Evolutionary conservation across 257 asterid genomes (phyloP).

Genomic region (Nicotiana paniculata): DNA sequence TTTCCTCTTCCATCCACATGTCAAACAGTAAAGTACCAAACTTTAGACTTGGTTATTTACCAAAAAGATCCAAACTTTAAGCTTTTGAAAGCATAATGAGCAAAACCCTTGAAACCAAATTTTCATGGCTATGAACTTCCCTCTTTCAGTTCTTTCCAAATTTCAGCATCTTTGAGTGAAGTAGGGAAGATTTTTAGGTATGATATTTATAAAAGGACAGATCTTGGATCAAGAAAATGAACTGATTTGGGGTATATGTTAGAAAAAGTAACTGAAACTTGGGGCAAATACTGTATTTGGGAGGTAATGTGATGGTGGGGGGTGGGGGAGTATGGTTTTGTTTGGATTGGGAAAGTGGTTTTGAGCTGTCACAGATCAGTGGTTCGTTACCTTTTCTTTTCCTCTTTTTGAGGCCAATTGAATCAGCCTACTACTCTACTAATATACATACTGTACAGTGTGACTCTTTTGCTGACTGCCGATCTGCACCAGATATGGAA

Average conservation of each 20-base stretch:
- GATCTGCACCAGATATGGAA: constrained; percentile 7
- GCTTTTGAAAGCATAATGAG: constrained; percentile 13
- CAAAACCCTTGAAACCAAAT: constrained; percentile 18
- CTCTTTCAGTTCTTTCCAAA: not conserved
- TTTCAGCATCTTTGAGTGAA: not conserved
- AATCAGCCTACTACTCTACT: not conserved
- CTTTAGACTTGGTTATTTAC: constrained; percentile 5
- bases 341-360: constrained; percentile 6
- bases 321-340: not conserved
- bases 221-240: not conserved
- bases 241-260: not conserved
- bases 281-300: not conserved
- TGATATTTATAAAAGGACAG: not conserved
- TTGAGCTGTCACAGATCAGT: not conserved
- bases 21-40: not conserved
- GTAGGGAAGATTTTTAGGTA: not conserved
- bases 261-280: not conserved
- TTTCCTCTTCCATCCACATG: not conserved
- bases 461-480: not conserved
- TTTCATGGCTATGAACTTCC: constrained; percentile 10
- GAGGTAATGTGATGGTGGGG: not conserved
- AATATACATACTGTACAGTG: not conserved
- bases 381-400: not conserved
- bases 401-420: not conserved
- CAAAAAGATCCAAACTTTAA: constrained; percentile 30